phyloP scores from a whole-genome alignment of 208 protist genomes.

The Trypanosoma caninum region DNA sequence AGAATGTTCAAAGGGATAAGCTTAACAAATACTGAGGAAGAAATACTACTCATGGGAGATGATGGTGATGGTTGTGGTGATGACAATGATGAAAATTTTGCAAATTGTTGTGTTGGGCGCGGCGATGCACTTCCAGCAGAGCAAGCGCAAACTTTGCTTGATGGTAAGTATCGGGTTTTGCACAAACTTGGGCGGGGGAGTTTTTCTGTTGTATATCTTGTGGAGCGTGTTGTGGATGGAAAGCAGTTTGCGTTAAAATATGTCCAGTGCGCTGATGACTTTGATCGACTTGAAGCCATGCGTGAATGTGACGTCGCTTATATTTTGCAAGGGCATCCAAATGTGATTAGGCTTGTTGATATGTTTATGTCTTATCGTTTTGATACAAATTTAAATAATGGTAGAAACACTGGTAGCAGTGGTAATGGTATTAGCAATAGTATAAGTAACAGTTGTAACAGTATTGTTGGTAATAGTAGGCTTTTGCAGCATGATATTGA shows the following conservation, averaged over 20 bases:
- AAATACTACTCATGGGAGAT: too few species aligned
- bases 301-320: conserved; percentile 68
- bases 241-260: conserved; percentile 74
- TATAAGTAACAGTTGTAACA: background rate
- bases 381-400: conserved; percentile 19
- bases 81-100: conserved; percentile 6
- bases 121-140: conserved; percentile 11
- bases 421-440: background rate
- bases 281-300: conserved; percentile 56
- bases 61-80: background rate
- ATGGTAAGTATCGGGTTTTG: conserved; percentile 50
- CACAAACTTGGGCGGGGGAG: conserved; percentile 52
- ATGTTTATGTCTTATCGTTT: conserved; percentile 83
- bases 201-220: conserved; percentile 76
- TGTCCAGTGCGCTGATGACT: conserved; percentile 54
- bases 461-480: too few species aligned
- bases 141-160: conserved; percentile 15
- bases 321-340: conserved; percentile 65
- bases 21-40: too few species aligned
- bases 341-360: conserved; percentile 66
- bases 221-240: conserved; percentile 44
- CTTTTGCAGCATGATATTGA: background rate
- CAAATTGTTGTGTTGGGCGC: conserved; percentile 8
- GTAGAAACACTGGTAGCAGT: conserved; percentile 7
- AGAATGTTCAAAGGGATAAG: too few species aligned